Conservation (phyloP, 129 eudicot genomes). For the sunflower (Helianthus annuus) region HanXRQr2.0-SUNRISE NC_035446.2:156741467-156741966, state of each 20-base stretch:
- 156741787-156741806: conserved; percentile 23
- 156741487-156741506: no score
- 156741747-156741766: conserved; percentile 28
- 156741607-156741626: background rate
- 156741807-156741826: conserved; percentile 82
- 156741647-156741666: background rate
- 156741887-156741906: conserved; percentile 72
- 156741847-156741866: conserved; percentile 54
- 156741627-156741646: background rate
- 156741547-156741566: background rate
- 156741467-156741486: background rate
- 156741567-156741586: no score
- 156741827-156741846: conserved; percentile 78
- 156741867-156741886: conserved; percentile 29
- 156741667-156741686: background rate
- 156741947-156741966: conserved; percentile 47
- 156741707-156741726: background rate
- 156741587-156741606: no score
- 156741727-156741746: conserved; percentile 19
- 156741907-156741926: conserved; percentile 72
- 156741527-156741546: background rate
- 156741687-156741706: background rate
- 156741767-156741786: conserved; percentile 29
- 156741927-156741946: conserved; percentile 69
- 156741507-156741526: background rate